A percentile compares a stretch with the other conserved stretches of the same genome.
Evolutionary conservation across 345 rosid genomes (phyloP).

Genomic region (Excoecaria agallocha): DNA sequence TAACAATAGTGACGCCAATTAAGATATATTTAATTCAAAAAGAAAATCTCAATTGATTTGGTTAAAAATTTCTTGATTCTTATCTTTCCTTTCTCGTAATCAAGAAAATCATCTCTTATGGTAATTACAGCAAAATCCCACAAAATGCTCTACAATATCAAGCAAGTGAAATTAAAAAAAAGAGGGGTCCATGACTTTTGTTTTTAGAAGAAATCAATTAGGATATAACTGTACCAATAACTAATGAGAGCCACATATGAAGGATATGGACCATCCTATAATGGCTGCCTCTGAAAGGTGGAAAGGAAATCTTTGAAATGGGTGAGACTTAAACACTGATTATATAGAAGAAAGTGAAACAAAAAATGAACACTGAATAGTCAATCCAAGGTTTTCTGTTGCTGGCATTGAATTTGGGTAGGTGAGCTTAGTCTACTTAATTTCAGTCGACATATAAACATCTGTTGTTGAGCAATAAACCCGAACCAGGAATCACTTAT

Average conservation of each 20-base stretch:
- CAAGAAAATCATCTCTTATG: background rate
- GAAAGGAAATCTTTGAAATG: background rate
- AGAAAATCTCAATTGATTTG: background rate
- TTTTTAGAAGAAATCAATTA: background rate
- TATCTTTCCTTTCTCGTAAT: background rate
- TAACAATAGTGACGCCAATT: background rate
- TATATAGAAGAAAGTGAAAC: background rate
- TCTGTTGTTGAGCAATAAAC: background rate
- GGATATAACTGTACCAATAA: too few species aligned
- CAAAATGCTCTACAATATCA: too few species aligned
- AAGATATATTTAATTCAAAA: background rate
- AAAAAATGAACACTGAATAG: background rate
- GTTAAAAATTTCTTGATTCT: background rate
- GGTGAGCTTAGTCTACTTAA: background rate
- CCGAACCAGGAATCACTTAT: background rate
- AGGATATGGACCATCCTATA: background rate
- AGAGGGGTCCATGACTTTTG: background rate
- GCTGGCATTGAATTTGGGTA: conserved; percentile 16
- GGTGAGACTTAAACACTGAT: background rate
- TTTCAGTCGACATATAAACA: too few species aligned
- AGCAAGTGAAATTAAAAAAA: background rate
- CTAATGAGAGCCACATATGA: background rate
- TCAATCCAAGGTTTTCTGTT: background rate
- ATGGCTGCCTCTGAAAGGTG: background rate
- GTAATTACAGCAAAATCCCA: too few species aligned